Conservation (phyloP, 2,329 filamentous ascomycete species). For the Aureobasidium sp. region DNA sequence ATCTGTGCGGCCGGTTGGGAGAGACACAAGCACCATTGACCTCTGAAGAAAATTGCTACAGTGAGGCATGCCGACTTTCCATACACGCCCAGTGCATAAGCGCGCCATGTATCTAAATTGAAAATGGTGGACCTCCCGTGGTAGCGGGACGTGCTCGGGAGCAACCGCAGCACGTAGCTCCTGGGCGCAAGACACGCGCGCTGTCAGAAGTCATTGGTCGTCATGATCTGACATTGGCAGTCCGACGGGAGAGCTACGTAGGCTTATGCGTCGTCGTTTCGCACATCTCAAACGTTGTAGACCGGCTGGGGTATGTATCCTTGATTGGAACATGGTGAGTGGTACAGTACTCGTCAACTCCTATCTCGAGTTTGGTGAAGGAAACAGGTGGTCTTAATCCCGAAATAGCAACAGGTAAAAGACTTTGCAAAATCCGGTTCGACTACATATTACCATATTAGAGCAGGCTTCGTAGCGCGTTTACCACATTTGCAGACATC, state of each 20-base stretch:
- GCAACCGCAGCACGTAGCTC: slow-evolving; percentile 7
- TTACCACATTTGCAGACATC: neutral
- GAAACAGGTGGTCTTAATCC: neutral
- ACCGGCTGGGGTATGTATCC: neutral
- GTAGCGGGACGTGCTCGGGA: slow-evolving; percentile 7
- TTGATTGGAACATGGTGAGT: neutral
- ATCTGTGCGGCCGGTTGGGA: slow-evolving; percentile 6
- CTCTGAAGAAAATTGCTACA: neutral
- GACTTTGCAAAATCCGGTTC: neutral
- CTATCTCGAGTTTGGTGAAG: neutral
- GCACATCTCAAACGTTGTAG: neutral
- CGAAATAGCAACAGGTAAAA: neutral
- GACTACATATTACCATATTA: neutral
- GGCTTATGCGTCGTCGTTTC: slow-evolving; percentile 1
- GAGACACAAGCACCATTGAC: slow-evolving; percentile 8
- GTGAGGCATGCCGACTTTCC: slow-evolving; percentile 10
- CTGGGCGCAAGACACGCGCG: slow-evolving; percentile 6
- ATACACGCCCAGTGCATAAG: slow-evolving; percentile 13
- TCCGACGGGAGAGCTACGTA: neutral
- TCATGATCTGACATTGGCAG: slow-evolving; percentile 12
- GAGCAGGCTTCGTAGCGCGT: neutral
- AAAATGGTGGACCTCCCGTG: slow-evolving; percentile 7
- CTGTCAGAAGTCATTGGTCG: slow-evolving; percentile 10
- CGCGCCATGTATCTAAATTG: slow-evolving; percentile 13
- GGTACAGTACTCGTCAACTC: neutral